Base-by-base conservation (phyloP, 2,329 filamentous ascomycete genomes). In the Ophiostoma sp. region DNA sequence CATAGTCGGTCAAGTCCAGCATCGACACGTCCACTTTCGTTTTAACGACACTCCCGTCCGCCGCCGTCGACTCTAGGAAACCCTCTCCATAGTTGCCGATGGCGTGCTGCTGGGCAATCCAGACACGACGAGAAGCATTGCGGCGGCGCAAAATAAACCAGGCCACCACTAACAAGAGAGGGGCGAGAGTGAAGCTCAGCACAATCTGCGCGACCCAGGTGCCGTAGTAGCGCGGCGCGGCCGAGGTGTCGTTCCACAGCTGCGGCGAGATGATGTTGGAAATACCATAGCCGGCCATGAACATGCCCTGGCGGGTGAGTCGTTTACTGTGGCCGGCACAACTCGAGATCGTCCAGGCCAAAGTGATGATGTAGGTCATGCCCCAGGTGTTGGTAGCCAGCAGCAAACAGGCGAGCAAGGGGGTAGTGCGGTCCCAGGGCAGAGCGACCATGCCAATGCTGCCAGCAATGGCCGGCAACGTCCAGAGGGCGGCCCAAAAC, bases 1-100 rank as follows among this genome's bases (percentile, higher is more conserved):
- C 80, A 64, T 82, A 33, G 69, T 84, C 82, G 1, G 82, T 83
- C 63, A 83, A 72, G 59, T 83, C 80, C 73, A 82, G n/a, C 42
- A 82, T 71, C 0, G 82, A 78, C 45, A 83, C 75, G 31, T 82
- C 80, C 5, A 82, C 82, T 73, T 81, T 79, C 11, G 75, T 76
- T 42, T 77, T 75, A 12, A 81, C 76, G 6, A 78, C 19, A 19
- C 31, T 2, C 2, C 63, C 71, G 33, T 69, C 36, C 45, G 61
- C 70, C 17, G 61, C 45, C 33, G 25, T 76, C 28, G 39, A 45
- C 42, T 71, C 70, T 39, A 71, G 28, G n/a, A 15, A 64, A 64
- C 0, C 82, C n/a, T 59, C 55, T 11, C 68, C 69, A 25, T 31
- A 55, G 61, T 76, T 48, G 75, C 78, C 31, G 73, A 74, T 31